Conservation (phyloP, 108 stramenopile genomes). For the Nannochloropsis salina region DNA sequence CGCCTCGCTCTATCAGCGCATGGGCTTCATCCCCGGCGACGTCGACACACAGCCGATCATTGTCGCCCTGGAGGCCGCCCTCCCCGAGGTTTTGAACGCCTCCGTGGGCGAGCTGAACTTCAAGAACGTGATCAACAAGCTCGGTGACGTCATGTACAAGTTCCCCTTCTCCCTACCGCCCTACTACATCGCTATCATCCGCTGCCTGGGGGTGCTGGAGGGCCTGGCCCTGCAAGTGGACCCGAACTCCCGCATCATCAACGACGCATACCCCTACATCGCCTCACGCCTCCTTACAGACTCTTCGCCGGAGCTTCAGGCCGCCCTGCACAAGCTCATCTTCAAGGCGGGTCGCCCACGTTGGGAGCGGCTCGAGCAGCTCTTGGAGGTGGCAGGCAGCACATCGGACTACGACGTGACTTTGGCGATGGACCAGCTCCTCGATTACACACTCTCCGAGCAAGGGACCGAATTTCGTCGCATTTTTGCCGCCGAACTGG, state of each 20-base stretch:
- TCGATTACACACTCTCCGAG: conserved; percentile 70
- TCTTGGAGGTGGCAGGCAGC: conserved; percentile 71
- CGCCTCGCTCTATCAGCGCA: conserved; percentile 67
- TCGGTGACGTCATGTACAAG: conserved; percentile 93
- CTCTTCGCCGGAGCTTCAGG: conserved; percentile 54
- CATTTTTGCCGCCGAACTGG: conserved; percentile 32
- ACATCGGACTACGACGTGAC: conserved; percentile 66
- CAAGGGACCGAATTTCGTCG: conserved; percentile 57
- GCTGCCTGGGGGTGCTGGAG: conserved; percentile 89
- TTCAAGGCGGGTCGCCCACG: conserved; percentile 65
- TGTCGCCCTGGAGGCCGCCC: conserved; percentile 69
- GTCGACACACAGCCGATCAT: conserved; percentile 79
- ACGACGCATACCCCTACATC: conserved; percentile 88
- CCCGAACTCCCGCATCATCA: conserved; percentile 74
- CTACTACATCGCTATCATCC: conserved; percentile 94
- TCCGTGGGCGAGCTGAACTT: conserved; percentile 88
- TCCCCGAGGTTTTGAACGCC: conserved; percentile 86
- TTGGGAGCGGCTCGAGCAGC: conserved; percentile 79
- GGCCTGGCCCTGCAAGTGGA: conserved; percentile 87
- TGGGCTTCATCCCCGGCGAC: conserved; percentile 84
- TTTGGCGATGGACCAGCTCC: conserved; percentile 69
- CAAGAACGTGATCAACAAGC: conserved; percentile 85
- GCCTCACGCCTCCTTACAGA: conserved; percentile 84
- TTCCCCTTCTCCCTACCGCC: conserved; percentile 91
- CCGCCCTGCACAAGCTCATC: conserved; percentile 55